Conservation (phyloP, 1,139 yeast genomes). For the Diutina rugosa region DNA sequence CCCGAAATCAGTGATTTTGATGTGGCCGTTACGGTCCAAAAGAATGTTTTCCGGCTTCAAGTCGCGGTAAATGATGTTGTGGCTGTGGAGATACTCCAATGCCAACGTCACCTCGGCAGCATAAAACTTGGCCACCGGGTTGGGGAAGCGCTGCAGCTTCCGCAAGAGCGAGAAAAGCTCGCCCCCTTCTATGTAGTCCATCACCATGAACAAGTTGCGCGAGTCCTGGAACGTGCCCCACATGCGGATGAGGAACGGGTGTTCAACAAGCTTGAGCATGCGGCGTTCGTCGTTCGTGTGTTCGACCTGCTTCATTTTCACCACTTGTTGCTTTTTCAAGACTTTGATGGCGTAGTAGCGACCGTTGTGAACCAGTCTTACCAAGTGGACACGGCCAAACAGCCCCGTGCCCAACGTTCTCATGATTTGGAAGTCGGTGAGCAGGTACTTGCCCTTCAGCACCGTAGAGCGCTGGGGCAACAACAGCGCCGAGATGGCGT, state of each 20-base stretch:
- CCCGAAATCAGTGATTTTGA: conserved; percentile 49
- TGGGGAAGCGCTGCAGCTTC: conserved; percentile 48
- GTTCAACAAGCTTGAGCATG: conserved; percentile 42
- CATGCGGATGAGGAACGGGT: conserved; percentile 48
- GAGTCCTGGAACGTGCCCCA: conserved; percentile 56
- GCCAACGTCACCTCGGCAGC: conserved; percentile 51
- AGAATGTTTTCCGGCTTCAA: conserved; percentile 49
- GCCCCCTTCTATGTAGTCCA: conserved; percentile 57
- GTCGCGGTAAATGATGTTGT: conserved; percentile 47
- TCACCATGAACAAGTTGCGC: conserved; percentile 42
- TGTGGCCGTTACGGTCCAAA: conserved; percentile 46
- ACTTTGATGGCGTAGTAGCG: conserved; percentile 50
- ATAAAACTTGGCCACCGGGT: conserved; percentile 51
- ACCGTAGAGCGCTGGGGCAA: conserved; percentile 6
- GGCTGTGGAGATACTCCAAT: conserved; percentile 43
- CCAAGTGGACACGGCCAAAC: conserved; percentile 51
- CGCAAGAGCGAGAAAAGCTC: conserved; percentile 43
- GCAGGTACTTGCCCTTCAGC: conserved; percentile 42
- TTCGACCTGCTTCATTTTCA: conserved; percentile 50
- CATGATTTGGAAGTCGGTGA: conserved; percentile 39
- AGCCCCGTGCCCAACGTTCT: conserved; percentile 51
- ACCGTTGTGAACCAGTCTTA: conserved; percentile 45
- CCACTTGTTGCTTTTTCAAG: conserved; percentile 43
- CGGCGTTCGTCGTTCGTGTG: conserved; percentile 52
- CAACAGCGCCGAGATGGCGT: conserved; percentile 1